Percentiles rank a stretch among this genome's conserved stretches.
phyloP scores from a whole-genome alignment of 768 basidiomycete genomes.

The Mycena polygramma region DNA sequence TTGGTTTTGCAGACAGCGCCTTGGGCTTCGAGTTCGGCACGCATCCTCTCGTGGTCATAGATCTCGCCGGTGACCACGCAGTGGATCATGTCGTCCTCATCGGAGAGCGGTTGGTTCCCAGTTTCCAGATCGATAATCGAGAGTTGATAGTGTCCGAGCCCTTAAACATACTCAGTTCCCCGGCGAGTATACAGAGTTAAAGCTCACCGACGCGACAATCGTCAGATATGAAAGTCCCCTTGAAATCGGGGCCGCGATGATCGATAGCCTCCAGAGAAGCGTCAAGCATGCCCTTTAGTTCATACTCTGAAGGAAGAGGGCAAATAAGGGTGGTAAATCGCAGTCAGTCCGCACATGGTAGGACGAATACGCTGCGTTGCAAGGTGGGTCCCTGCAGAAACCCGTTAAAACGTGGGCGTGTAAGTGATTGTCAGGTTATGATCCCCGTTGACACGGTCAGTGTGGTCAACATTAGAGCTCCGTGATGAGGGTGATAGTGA shows the following conservation, averaged over 20 bases:
- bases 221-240: conserved; percentile 19
- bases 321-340: conserved; percentile 8
- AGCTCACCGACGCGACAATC: conserved; percentile 27
- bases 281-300: not conserved
- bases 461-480: too few relatives aligned
- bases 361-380: too few relatives aligned
- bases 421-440: too few relatives aligned
- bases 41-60: conserved; percentile 34
- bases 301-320: not conserved
- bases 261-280: conserved; percentile 14
- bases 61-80: conserved; percentile 32
- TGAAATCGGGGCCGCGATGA: conserved; percentile 26
- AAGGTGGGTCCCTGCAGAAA: too few relatives aligned
- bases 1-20: conserved; percentile 33
- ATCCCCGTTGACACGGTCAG: too few relatives aligned
- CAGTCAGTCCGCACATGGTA: conserved; percentile 32
- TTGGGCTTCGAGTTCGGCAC: conserved; percentile 25
- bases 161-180: too few relatives aligned
- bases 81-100: conserved; percentile 25
- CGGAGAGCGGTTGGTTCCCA: conserved; percentile 32
- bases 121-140: conserved; percentile 34
- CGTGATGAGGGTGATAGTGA: too few relatives aligned
- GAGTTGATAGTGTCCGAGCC: conserved; percentile 29
- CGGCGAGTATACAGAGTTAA: not conserved
- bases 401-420: too few relatives aligned